phyloP scores from a whole-genome alignment of 345 rosid species.

The Boechera divaricarpa region DNA sequence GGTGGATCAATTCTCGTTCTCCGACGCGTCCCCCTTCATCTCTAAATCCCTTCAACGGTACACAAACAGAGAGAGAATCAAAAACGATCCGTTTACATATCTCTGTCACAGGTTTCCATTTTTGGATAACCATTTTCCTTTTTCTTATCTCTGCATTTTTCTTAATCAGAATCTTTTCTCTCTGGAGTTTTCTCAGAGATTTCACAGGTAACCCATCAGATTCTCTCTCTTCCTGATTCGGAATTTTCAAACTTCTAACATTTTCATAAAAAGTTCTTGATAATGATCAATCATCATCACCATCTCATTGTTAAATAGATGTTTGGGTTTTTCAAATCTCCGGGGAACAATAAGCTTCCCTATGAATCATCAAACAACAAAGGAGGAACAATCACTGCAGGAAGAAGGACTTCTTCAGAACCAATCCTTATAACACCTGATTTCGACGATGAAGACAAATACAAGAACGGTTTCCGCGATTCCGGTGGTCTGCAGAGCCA shows the following conservation, averaged over 20 bases:
- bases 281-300: background rate
- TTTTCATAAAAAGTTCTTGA: background rate
- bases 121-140: background rate
- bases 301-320: slow-evolving; percentile 45
- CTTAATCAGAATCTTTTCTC: slow-evolving; percentile 6
- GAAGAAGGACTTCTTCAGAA: slow-evolving; percentile 71
- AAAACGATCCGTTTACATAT: slow-evolving; percentile 10
- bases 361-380: slow-evolving; percentile 53
- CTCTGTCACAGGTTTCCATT: slow-evolving; percentile 4
- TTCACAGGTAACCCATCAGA: slow-evolving; percentile 8
- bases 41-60: slow-evolving; percentile 10
- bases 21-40: slow-evolving; percentile 17
- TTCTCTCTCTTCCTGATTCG: background rate
- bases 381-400: slow-evolving; percentile 48
- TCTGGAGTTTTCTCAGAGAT: background rate
- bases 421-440: slow-evolving; percentile 57
- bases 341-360: slow-evolving; percentile 45
- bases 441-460: slow-evolving; percentile 48
- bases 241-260: background rate
- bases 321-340: slow-evolving; percentile 71
- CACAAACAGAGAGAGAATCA: slow-evolving; percentile 8
- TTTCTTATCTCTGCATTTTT: background rate
- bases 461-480: slow-evolving; percentile 68
- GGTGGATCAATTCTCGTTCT: background rate
- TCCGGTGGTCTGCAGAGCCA: slow-evolving; percentile 81